These are phyloP conservation scores for Solanum bulbocastanum DNA, from an alignment of 257 asterid species.

Conservation along the genomic window DNA sequence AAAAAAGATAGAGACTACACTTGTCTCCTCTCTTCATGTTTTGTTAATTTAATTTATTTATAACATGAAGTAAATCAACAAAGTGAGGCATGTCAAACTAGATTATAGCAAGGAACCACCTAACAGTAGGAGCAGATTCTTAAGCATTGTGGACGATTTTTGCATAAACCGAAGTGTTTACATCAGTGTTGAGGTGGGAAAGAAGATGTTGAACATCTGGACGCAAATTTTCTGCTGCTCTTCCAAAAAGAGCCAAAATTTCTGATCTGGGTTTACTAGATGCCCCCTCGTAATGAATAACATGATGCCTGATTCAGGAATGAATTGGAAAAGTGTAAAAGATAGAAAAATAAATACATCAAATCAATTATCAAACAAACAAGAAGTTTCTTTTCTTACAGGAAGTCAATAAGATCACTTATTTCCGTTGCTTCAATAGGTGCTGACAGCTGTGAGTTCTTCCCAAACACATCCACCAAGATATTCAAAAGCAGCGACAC, in stretches of 20 bases:
- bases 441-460: slow-evolving; percentile 56
- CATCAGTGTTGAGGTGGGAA: slow-evolving; percentile 66
- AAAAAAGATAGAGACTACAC: too few relatives aligned
- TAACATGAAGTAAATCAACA: not conserved
- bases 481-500: slow-evolving; percentile 56
- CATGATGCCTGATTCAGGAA: slow-evolving; percentile 54
- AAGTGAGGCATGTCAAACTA: not conserved
- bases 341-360: not conserved
- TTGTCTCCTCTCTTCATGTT: too few relatives aligned
- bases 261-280: slow-evolving; percentile 84
- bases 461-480: slow-evolving; percentile 89
- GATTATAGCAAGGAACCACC: not conserved
- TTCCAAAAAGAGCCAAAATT: slow-evolving; percentile 57
- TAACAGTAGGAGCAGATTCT: not conserved
- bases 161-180: slow-evolving; percentile 61
- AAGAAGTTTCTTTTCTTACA: slow-evolving; percentile 44
- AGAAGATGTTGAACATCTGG: slow-evolving; percentile 87
- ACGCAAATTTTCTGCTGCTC: slow-evolving; percentile 76
- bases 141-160: slow-evolving; percentile 36
- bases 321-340: not conserved
- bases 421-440: slow-evolving; percentile 78
- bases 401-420: slow-evolving; percentile 73
- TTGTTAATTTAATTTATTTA: too few relatives aligned
- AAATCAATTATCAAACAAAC: not conserved
- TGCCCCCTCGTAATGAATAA: slow-evolving; percentile 80